phyloP scores from a whole-genome alignment of 371 early-diverging fungal species.

The Catenaria anguillulae region DNA sequence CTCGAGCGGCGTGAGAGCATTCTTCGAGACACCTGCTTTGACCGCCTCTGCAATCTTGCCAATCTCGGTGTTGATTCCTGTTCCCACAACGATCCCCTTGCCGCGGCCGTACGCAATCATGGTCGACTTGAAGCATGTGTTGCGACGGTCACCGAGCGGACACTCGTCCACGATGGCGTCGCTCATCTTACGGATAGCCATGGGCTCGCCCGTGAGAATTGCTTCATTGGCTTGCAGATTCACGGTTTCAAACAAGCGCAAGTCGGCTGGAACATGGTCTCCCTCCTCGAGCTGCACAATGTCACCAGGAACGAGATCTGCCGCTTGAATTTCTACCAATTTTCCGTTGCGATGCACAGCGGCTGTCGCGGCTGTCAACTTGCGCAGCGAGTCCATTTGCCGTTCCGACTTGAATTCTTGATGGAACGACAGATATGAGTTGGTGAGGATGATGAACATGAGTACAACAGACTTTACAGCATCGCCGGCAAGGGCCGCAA shows the following conservation, averaged over 20 bases:
- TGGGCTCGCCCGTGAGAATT: constrained; percentile 68
- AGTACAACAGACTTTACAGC: constrained; percentile 50
- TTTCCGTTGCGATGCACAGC: constrained; percentile 54
- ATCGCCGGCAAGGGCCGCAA: constrained; percentile 39
- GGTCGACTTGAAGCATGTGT: constrained; percentile 41
- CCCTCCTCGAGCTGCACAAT: constrained; percentile 65
- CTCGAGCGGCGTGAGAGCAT: constrained; percentile 12
- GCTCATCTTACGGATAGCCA: constrained; percentile 49
- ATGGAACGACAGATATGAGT: constrained; percentile 45
- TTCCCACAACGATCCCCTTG: constrained; percentile 51
- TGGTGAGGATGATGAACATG: constrained; percentile 51
- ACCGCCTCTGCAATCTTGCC: constrained; percentile 10
- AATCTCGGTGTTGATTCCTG: constrained; percentile 54
- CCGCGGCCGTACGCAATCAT: constrained; percentile 48
- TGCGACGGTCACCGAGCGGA: constrained; percentile 33
- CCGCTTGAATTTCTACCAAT: constrained; percentile 41
- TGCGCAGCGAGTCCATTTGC: constrained; percentile 41
- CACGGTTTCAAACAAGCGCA: constrained; percentile 56
- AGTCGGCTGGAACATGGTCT: constrained; percentile 54
- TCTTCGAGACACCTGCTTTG: neutral
- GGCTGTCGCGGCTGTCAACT: constrained; percentile 44
- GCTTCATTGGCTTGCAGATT: constrained; percentile 72
- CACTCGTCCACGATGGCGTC: constrained; percentile 18
- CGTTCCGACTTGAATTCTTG: constrained; percentile 51
- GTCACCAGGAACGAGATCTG: constrained; percentile 76